Evolutionary conservation across 2,329 filamentous ascomycete genomes (phyloP).

Genomic region (Colletotrichum sp.): DNA sequence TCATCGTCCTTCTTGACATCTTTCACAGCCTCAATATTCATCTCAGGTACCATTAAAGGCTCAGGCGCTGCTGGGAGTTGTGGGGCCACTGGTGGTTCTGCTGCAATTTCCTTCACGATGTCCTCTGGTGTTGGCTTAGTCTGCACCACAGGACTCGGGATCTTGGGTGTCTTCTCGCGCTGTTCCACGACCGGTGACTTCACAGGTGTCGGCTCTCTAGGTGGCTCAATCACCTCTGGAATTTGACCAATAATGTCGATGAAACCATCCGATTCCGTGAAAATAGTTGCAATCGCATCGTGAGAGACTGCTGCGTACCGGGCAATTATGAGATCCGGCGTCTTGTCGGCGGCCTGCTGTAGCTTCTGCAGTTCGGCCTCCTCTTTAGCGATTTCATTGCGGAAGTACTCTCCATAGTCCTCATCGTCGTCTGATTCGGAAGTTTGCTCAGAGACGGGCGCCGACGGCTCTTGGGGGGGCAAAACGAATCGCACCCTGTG

Average conservation of each 20-base stretch:
- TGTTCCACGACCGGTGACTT: constrained; percentile 2
- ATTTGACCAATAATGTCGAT: constrained; percentile 46
- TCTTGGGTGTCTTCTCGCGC: constrained; percentile 1
- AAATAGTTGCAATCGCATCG: constrained; percentile 51
- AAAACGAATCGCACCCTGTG: constrained; percentile 40
- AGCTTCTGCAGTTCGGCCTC: constrained; percentile 54
- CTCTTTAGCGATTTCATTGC: constrained; percentile 55
- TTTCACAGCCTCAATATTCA: not conserved
- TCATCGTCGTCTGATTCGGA: constrained; percentile 62
- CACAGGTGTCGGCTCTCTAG: constrained; percentile 15
- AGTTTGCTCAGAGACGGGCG: constrained; percentile 41
- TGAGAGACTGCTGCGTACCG: constrained; percentile 54
- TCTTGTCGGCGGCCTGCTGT: constrained; percentile 37
- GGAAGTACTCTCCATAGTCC: constrained; percentile 61
- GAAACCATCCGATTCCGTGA: constrained; percentile 49
- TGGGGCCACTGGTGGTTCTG: not conserved
- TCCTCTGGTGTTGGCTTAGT: not conserved
- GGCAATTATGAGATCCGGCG: constrained; percentile 46
- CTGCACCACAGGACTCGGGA: not conserved
- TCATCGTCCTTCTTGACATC: not conserved
- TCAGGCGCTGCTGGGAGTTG: not conserved
- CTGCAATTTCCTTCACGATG: not conserved
- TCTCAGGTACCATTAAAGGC: not conserved
- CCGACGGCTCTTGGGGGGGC: constrained; percentile 37
- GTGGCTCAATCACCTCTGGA: constrained; percentile 28